Percentiles rank a stretch among this genome's conserved stretches.
Conservation (phyloP, 1,139 yeast genomes). For the Saccharomyces pastorianus region DNA sequence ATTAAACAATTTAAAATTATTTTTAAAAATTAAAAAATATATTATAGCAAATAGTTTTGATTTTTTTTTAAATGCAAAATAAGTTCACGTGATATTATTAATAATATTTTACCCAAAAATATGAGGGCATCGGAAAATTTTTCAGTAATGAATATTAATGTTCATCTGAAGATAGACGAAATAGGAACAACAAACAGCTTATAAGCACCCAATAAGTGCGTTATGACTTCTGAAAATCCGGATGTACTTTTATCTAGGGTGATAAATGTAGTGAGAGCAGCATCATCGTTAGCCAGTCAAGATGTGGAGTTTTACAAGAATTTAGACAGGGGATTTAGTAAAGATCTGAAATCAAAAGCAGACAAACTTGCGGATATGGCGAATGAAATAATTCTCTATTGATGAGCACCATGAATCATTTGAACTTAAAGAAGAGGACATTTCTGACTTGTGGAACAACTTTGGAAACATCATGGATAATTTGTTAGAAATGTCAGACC, state of each 20-base stretch:
- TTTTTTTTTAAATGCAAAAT: no score
- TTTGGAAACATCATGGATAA: conserved; percentile 58
- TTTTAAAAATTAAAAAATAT: not conserved
- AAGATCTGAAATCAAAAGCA: conserved; percentile 39
- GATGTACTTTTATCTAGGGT: conserved; percentile 33
- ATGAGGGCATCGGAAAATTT: conserved; percentile 1
- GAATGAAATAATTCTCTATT: conserved; percentile 45
- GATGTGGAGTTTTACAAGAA: conserved; percentile 71
- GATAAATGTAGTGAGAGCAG: conserved; percentile 54
- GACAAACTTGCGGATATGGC: conserved; percentile 43
- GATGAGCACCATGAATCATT: conserved; percentile 32
- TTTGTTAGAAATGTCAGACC: conserved; percentile 67
- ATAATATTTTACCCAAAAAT: not conserved
- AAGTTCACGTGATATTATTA: not conserved
- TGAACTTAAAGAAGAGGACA: conserved; percentile 37
- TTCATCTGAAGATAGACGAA: not conserved
- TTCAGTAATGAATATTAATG: not conserved
- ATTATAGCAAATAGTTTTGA: no score
- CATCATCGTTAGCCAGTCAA: conserved; percentile 67
- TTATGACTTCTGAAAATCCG: conserved; percentile 6
- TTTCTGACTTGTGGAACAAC: conserved; percentile 52
- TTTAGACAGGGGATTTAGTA: conserved; percentile 47
- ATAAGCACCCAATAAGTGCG: not conserved
- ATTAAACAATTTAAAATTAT: not conserved
- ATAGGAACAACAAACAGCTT: not conserved